Evolutionary conservation across 2,329 filamentous ascomycete genomes (phyloP).

Genomic region (Hypoxylon sp.): DNA sequence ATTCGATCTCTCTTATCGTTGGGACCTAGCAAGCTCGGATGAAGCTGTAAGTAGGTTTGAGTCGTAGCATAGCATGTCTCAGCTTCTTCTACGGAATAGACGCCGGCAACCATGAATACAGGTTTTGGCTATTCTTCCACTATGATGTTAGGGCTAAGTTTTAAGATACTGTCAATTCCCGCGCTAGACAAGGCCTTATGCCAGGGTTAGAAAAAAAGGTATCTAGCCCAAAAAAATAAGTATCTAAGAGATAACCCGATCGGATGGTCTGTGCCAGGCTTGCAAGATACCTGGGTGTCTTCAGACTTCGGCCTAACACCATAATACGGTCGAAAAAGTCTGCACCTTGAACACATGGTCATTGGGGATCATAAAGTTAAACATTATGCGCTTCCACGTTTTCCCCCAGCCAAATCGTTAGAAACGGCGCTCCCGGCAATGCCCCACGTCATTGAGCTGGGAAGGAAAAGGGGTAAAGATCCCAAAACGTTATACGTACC

Average conservation of each 20-base stretch:
- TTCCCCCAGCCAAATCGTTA: slow-evolving; percentile 14
- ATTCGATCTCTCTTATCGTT: slow-evolving; percentile 29
- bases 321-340: too few species aligned
- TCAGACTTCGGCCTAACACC: too few species aligned
- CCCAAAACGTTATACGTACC: slow-evolving; percentile 15
- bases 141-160: too few species aligned
- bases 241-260: too few species aligned
- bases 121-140: not conserved
- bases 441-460: slow-evolving; percentile 21
- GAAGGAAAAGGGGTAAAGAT: slow-evolving; percentile 25
- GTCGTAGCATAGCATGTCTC: slow-evolving; percentile 28
- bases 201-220: too few species aligned
- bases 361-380: slow-evolving; percentile 21
- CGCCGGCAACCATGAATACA: slow-evolving; percentile 4
- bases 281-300: too few species aligned
- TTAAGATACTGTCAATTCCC: too few species aligned
- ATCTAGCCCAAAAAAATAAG: too few species aligned
- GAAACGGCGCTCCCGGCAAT: slow-evolving; percentile 1
- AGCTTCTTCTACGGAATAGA: slow-evolving; percentile 26
- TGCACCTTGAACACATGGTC: not conserved
- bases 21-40: slow-evolving; percentile 26
- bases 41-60: slow-evolving; percentile 24
- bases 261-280: too few species aligned
- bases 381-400: slow-evolving; percentile 27
- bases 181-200: too few species aligned